Conservation (phyloP, 176 grass and related monocot genomes). For the Bonia amplexicaulis region DNA sequence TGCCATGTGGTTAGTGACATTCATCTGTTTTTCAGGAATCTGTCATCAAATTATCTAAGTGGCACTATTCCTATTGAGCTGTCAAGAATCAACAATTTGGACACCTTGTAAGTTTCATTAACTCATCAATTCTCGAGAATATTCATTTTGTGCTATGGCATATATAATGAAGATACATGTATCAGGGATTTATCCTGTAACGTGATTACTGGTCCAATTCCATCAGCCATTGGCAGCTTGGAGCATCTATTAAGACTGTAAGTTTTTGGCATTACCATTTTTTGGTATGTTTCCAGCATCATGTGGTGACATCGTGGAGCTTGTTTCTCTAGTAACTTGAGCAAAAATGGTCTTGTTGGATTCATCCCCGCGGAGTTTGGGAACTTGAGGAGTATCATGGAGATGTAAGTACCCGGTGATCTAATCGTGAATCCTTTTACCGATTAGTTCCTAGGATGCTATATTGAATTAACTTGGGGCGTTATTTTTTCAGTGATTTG, state of each 20-base stretch:
- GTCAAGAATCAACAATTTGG: constrained; percentile 87
- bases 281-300: background rate
- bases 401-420: constrained; percentile 61
- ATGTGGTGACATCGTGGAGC: constrained; percentile 13
- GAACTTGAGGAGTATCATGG: constrained; percentile 90
- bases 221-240: constrained; percentile 73
- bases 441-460: background rate
- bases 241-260: constrained; percentile 93
- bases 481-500: constrained; percentile 50
- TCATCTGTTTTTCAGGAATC: constrained; percentile 50
- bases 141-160: constrained; percentile 13
- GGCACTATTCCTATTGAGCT: constrained; percentile 87
- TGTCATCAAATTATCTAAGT: constrained; percentile 77
- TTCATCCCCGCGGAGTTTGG: constrained; percentile 87
- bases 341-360: constrained; percentile 74
- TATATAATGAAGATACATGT: constrained; percentile 16
- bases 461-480: constrained; percentile 12
- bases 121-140: background rate
- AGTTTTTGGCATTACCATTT: constrained; percentile 12
- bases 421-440: background rate
- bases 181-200: constrained; percentile 86
- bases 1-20: background rate
- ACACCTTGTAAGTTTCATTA: constrained; percentile 68
- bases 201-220: constrained; percentile 74
- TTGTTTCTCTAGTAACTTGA: constrained; percentile 68